Conservation (phyloP, 306 rosid species). For the Acacia acuminata region DNA sequence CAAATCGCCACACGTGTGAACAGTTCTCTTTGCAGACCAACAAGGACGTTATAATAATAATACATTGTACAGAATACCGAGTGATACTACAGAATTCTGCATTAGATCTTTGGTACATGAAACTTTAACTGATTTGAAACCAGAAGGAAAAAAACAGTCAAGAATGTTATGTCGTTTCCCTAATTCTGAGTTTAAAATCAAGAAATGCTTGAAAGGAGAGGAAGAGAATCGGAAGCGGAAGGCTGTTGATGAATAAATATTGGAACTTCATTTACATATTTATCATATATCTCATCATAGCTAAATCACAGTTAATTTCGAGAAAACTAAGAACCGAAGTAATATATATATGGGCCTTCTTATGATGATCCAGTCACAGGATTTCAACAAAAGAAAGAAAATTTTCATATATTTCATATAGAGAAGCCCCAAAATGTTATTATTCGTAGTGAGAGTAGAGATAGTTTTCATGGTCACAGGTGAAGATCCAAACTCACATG, state of each 20-base stretch:
- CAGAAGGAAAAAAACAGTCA: conserved; percentile 15
- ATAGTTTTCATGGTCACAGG: conserved; percentile 44
- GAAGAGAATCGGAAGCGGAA: neutral
- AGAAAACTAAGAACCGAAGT: neutral
- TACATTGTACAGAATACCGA: conserved; percentile 18
- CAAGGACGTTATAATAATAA: neutral
- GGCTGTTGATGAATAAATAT: neutral
- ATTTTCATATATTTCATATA: conserved; percentile 4
- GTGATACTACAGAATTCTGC: neutral
- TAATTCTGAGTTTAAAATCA: neutral
- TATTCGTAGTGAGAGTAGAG: neutral
- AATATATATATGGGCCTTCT: neutral
- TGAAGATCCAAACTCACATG: conserved; percentile 95
- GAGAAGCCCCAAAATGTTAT: neutral
- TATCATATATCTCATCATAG: neutral
- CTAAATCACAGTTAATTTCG: neutral
- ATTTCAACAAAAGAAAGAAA: conserved; percentile 9
- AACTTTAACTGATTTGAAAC: conserved; percentile 49
- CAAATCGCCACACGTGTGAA: conserved; percentile 50
- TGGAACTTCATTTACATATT: neutral
- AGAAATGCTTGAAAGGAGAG: conserved; percentile 9
- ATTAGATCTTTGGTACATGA: neutral
- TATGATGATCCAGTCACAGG: neutral
- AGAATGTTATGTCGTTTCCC: neutral
- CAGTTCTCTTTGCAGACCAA: conserved; percentile 23